Conservation (phyloP, 1,284 basidiomycete species). For the Tilletiaria anomala region DNA sequence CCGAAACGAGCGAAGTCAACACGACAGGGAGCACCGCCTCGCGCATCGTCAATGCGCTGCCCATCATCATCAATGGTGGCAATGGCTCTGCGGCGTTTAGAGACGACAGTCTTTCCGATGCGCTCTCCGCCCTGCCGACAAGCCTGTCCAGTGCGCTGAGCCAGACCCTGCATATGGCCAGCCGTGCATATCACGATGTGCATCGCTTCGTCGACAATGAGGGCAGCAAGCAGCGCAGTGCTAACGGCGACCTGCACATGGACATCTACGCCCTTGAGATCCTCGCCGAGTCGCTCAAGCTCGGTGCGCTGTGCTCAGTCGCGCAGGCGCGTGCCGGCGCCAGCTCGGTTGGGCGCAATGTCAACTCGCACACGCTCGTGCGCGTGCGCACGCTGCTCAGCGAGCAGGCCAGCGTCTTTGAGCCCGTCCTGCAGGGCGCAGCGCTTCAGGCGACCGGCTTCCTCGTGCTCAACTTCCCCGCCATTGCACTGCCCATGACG, state of each 20-base stretch:
- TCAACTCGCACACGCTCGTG: conserved; percentile 55
- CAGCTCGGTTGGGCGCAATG: conserved; percentile 2
- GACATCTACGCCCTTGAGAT: conserved; percentile 24
- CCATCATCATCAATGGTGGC: no score
- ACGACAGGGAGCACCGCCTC: no score
- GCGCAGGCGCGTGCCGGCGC: conserved; percentile 47
- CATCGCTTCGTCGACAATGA: conserved; percentile 34
- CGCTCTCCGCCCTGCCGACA: conserved; percentile 59
- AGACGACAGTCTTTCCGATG: no score
- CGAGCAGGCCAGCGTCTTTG: conserved; percentile 62
- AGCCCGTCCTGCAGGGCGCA: conserved; percentile 67
- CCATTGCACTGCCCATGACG: conserved; percentile 61
- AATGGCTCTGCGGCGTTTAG: no score
- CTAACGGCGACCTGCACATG: conserved; percentile 11
- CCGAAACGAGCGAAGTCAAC: no score
- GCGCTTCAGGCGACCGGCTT: conserved; percentile 66
- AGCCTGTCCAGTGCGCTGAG: conserved; percentile 43
- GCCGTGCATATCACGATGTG: conserved; percentile 25
- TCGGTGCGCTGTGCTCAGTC: conserved; percentile 68
- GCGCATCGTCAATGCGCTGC: no score
- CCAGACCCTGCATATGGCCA: conserved; percentile 23
- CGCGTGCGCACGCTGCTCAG: conserved; percentile 64
- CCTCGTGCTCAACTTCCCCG: conserved; percentile 68
- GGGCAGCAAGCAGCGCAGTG: conserved; percentile 10
- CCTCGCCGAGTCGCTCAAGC: conserved; percentile 51